Base-by-base conservation (phyloP, 768 basidiomycete genomes). In the Amyloporia xantha region DNA sequence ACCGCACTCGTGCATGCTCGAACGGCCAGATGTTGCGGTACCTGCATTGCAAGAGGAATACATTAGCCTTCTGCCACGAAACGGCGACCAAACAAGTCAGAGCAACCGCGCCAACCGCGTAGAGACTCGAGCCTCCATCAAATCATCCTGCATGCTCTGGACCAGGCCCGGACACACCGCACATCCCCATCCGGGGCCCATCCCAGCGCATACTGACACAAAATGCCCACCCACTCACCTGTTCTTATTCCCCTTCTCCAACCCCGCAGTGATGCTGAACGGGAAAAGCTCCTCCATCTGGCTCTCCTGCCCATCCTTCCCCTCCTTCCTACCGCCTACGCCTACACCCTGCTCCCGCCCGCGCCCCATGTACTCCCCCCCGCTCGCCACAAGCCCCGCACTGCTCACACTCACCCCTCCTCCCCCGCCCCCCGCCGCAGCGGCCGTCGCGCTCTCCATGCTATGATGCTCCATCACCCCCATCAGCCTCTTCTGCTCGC, bases 1-100 rank as follows among this genome's bases (percentile, higher is more conserved):
- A 71, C 41, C 84, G 76, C 3, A 97, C 93, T 33, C 95, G 84
- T 19, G 94, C 86, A 60, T 94, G 91, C 61, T 95, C 93, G 55
- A 93, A 97, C 0, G 95, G 95, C 91, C 93, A 98, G 49, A 98
- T 96, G 63, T 98, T 87, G 51, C 86, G 84, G 69, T 96, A 98
- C 53, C 91, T 92, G 54, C n/a, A n/a, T n/a, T n/a, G n/a, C n/a
- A n/a, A n/a, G n/a, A n/a, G n/a, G n/a, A 2, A 17, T n/a, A n/a
- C n/a, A n/a, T n/a, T 3, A n/a, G 26, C n/a, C n/a, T n/a, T n/a
- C n/a, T n/a, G n/a, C n/a, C 19, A 19, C 40, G 40, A 41, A 41
- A 41, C 11, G 30, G 26, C 43, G 17, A 24, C 11, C 43, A 23
- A 27, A 20, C 21, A 10, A 28, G 10, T 15, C 26, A 28, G 43